These are phyloP conservation scores for Chrysopogon serrulatus DNA, from an alignment of 176 grass and related monocot species.

Conservation along the genomic window DNA sequence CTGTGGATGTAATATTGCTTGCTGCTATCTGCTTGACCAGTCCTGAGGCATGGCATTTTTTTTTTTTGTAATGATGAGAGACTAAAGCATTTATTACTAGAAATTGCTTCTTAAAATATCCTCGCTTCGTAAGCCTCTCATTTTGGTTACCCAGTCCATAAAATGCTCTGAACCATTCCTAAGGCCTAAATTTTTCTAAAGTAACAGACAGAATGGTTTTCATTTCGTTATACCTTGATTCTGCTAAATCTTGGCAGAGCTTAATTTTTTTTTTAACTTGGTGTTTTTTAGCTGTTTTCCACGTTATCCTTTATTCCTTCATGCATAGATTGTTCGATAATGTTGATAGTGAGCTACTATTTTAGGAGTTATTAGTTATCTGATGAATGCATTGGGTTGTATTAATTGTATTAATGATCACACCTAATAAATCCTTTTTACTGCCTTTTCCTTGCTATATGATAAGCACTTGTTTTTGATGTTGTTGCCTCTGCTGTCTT, in stretches of 20 bases:
- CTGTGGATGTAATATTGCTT: background rate
- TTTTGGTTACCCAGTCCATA: background rate
- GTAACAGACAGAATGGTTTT: background rate
- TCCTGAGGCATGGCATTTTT: background rate
- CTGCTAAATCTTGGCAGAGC: background rate
- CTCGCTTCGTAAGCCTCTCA: background rate
- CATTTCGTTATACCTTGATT: background rate
- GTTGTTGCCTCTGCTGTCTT: conserved; percentile 8
- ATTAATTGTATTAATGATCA: background rate
- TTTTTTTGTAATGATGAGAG: background rate
- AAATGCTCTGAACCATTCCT: background rate
- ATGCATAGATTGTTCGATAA: conserved; percentile 5
- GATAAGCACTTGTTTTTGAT: background rate
- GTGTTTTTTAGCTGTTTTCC: background rate
- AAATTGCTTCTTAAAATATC: background rate
- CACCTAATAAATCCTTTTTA: conserved; percentile 1
- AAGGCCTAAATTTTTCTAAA: background rate
- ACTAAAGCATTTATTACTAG: background rate
- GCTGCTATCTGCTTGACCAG: background rate
- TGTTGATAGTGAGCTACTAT: background rate
- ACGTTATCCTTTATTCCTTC: conserved; percentile 1
- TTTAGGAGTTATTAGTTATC: background rate
- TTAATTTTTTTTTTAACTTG: background rate
- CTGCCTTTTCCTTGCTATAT: background rate
- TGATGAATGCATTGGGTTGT: background rate